Base-by-base conservation (phyloP, 805 yeast genomes). In the Kazachstania africana region DNA sequence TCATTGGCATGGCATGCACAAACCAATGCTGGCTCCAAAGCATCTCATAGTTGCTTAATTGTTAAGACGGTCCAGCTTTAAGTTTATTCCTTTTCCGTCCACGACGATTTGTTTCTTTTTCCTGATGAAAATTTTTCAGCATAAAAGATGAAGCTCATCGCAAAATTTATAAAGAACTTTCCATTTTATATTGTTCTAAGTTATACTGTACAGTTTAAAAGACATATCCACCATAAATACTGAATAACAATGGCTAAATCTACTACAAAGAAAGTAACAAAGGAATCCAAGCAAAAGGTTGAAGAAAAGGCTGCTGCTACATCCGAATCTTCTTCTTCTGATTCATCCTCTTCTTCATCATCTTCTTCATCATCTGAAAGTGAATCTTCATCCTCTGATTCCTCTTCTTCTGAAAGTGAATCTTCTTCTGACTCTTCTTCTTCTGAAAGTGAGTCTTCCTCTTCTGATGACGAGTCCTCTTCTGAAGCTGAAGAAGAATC, bases 401-500 rank as follows among this genome's bases (percentile, higher is more conserved):
- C 42, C 10, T 36, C 42, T 15, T 35, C 43, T 17, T 56, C 65
- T 12, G 59, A 42, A 9, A 55, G 59, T 12, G 59, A 50, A 6
- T 53, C 40, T n/a, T 43, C 36, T 13, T 27, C 33, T 10, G 22
- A 19, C 22, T 19, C 22, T 19, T 19, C 22, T 19, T 19, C 41
- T 25, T 44, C 48, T 17, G 36, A 38, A 8, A 37, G 44, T 16
- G 60, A 61, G 0, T 72, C 65, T 31, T 55, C 53, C 22, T 50
- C 50, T 21, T 19, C 22, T 10, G 39, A 38, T 32, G 44, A 53
- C 16, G 47, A 42, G 32, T 38, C 42, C 20, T 19, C 22, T 19
- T 19, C 22, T 19, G 22, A 19, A 19, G 40, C 29, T 10, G 36
- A 35, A 15, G 44, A 36, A 25, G 44, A 37, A 26, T 36, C 25